Percentiles rank a stretch among this genome's conserved stretches.
Evolutionary conservation across 2,329 filamentous ascomycete species (phyloP).

Genomic region (Penicillium freii): DNA sequence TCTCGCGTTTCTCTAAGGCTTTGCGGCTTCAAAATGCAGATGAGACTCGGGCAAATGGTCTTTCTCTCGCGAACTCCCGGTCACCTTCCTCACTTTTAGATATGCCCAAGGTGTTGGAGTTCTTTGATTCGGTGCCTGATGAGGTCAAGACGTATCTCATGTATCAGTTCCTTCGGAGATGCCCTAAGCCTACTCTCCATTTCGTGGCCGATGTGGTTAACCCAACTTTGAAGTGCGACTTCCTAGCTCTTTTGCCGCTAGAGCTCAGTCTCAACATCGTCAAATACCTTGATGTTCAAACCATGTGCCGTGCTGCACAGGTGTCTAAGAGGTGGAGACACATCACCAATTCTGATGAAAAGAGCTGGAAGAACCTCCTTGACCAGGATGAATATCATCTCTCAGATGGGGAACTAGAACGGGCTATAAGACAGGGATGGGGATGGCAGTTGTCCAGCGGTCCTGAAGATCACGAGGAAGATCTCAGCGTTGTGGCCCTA

Average conservation of each 20-base stretch:
- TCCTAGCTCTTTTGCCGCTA: conserved; percentile 75
- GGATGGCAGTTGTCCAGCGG: conserved; percentile 91
- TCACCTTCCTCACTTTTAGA: conserved; percentile 60
- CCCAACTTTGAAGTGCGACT: conserved; percentile 91
- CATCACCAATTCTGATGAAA: conserved; percentile 88
- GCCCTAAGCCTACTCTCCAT: conserved; percentile 81
- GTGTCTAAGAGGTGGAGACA: conserved; percentile 93
- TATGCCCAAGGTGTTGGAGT: conserved; percentile 80
- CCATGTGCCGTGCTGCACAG: conserved; percentile 84
- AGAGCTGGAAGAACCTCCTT: conserved; percentile 90
- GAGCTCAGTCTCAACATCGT: conserved; percentile 87
- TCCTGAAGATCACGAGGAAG: conserved; percentile 71
- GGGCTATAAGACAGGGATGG: conserved; percentile 89
- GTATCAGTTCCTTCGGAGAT: conserved; percentile 89
- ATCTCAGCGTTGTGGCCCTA: conserved; percentile 61
- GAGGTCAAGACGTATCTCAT: conserved; percentile 95
- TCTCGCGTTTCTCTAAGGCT: conserved; percentile 25
- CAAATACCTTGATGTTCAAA: conserved; percentile 78
- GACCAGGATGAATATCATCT: conserved; percentile 79
- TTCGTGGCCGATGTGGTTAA: conserved; percentile 89
- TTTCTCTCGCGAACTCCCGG: conserved; percentile 24
- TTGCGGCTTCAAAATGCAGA: conserved; percentile 21
- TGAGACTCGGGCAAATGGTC: conserved; percentile 9
- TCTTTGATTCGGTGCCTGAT: conserved; percentile 85
- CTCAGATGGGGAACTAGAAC: conserved; percentile 76